Conservation (phyloP, 2,329 filamentous ascomycete genomes). For the Penicillium thymicola region DNA sequence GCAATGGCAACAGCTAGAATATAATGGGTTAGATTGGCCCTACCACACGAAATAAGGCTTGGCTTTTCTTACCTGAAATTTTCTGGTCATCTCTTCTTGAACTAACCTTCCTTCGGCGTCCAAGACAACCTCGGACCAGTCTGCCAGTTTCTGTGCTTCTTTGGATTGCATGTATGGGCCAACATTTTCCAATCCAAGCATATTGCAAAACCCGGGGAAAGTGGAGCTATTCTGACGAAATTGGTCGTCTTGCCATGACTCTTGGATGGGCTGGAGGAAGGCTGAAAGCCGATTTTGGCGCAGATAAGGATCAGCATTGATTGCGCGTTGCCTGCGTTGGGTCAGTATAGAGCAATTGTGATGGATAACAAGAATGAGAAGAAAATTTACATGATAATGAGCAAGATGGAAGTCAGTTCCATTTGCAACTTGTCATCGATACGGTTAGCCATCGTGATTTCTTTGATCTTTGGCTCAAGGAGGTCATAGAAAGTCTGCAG, state of each 20-base stretch:
- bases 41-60: not conserved
- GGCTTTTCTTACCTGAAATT: constrained; percentile 58
- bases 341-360: constrained; percentile 10
- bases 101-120: constrained; percentile 76
- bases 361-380: not conserved
- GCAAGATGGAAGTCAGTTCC: constrained; percentile 84
- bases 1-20: constrained; percentile 67
- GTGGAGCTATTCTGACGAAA: constrained; percentile 68
- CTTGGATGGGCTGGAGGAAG: constrained; percentile 79
- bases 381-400: constrained; percentile 71
- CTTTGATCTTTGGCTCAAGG: constrained; percentile 76
- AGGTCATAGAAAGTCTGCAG: constrained; percentile 75
- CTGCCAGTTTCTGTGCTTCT: constrained; percentile 69
- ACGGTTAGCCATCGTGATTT: constrained; percentile 68
- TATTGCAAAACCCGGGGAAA: constrained; percentile 73
- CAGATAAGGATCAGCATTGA: constrained; percentile 65
- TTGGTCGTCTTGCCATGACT: constrained; percentile 71
- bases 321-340: constrained; percentile 68
- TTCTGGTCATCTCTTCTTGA: constrained; percentile 73
- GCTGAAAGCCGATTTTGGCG: constrained; percentile 69
- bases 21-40: constrained; percentile 4
- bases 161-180: constrained; percentile 73
- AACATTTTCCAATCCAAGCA: constrained; percentile 76
- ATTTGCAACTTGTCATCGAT: constrained; percentile 79
- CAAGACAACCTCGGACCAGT: constrained; percentile 77